Evolutionary conservation across 2,329 filamentous ascomycete genomes (phyloP).

Genomic region (Sporothrix euskadiensis): DNA sequence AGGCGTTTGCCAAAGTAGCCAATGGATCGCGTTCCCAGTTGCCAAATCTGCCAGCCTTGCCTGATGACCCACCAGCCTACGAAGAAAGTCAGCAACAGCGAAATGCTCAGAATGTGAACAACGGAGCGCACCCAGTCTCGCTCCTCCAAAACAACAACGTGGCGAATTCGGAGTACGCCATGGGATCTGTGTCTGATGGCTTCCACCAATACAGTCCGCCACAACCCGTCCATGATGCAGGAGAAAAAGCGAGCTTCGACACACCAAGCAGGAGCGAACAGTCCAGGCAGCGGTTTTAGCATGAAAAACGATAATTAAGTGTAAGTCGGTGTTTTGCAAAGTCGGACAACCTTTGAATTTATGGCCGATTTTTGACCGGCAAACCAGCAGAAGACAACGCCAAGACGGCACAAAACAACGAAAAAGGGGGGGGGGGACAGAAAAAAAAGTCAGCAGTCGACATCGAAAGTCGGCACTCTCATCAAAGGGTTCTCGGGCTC

Average conservation of each 20-base stretch:
- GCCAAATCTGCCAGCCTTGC: background rate
- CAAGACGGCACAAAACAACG: background rate
- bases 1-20: slow-evolving; percentile 23
- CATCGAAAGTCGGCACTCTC: background rate
- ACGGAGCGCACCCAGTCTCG: background rate
- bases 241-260: background rate
- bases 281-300: background rate
- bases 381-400: background rate
- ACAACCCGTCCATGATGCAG: background rate
- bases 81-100: slow-evolving; percentile 21
- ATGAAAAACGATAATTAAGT: too few relatives aligned
- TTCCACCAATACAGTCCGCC: slow-evolving; percentile 23
- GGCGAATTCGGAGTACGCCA: background rate
- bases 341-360: background rate
- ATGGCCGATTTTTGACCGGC: background rate
- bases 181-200: slow-evolving; percentile 24
- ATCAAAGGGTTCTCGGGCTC: background rate
- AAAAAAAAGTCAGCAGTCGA: background rate
- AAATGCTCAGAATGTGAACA: background rate
- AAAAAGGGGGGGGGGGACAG: too few relatives aligned
- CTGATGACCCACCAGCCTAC: slow-evolving; percentile 27
- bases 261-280: background rate
- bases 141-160: background rate
- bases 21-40: background rate
- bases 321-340: background rate